Conservation (phyloP, 176 grass and related monocot genomes). For the Secale cereale region DNA sequence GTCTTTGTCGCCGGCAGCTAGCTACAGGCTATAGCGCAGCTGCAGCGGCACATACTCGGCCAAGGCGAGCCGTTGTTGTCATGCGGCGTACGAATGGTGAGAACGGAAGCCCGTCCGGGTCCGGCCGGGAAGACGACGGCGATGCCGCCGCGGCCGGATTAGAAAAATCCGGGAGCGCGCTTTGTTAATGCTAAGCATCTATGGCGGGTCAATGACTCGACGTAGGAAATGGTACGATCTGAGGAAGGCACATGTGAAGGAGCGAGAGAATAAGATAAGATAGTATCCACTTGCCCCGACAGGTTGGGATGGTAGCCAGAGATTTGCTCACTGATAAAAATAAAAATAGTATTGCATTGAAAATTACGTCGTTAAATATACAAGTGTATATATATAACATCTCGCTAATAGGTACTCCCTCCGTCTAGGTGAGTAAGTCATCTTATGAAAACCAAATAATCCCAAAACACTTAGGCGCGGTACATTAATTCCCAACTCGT, state of each 20-base stretch:
- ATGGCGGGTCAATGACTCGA: neutral
- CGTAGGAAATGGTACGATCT: constrained; percentile 34
- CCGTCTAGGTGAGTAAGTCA: no score
- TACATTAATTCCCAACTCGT: no score
- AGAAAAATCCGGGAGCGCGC: neutral
- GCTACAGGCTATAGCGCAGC: neutral
- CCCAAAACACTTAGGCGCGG: no score
- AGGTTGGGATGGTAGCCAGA: neutral
- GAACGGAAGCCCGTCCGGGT: neutral
- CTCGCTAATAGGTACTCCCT: no score
- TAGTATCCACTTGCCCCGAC: neutral
- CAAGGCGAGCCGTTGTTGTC: neutral
- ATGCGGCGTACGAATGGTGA: neutral
- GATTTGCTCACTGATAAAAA: no score
- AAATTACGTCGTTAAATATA: no score
- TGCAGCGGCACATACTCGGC: neutral
- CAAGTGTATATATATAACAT: no score
- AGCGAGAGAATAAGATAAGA: neutral
- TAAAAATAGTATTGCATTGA: no score
- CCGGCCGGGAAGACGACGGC: neutral
- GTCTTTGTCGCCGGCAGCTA: neutral
- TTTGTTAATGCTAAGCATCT: neutral
- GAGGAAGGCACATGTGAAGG: constrained; percentile 13
- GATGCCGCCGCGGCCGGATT: neutral
- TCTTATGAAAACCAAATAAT: no score